phyloP scores from a whole-genome alignment of 371 early-diverging fungal species.

The Syncephalis plumigaleata region DNA sequence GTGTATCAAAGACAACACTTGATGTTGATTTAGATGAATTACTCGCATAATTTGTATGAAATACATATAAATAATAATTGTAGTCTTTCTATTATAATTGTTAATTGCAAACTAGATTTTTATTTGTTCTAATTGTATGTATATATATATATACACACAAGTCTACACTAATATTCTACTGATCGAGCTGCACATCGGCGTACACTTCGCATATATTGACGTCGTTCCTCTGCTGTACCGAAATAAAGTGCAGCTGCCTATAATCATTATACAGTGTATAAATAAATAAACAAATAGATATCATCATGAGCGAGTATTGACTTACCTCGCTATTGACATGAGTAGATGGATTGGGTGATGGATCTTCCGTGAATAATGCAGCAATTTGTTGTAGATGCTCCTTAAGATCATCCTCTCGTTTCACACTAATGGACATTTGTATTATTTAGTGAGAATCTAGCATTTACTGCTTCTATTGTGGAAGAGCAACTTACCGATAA shows the following conservation, averaged over 20 bases:
- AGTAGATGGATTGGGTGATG: slow-evolving; percentile 22
- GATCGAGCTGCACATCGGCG: slow-evolving; percentile 29
- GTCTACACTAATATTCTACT: slow-evolving; percentile 23
- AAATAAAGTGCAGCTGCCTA: slow-evolving; percentile 25
- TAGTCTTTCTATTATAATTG: too few species aligned
- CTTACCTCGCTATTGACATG: slow-evolving; percentile 23
- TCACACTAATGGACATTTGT: slow-evolving; percentile 6
- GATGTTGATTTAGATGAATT: too few species aligned
- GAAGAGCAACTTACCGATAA: slow-evolving; percentile 10
- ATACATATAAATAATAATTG: too few species aligned
- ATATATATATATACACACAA: too few species aligned
- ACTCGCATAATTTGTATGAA: too few species aligned
- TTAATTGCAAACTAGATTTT: too few species aligned
- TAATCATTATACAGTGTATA: too few species aligned
- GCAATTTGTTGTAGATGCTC: slow-evolving; percentile 15
- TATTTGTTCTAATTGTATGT: slow-evolving; percentile 4
- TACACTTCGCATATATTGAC: slow-evolving; percentile 25
- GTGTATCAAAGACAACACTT: too few species aligned
- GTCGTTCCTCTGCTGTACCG: slow-evolving; percentile 21
- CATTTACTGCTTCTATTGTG: too few species aligned
- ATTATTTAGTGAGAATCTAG: too few species aligned
- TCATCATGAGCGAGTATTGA: neutral
- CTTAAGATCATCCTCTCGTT: slow-evolving; percentile 18
- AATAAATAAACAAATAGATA: too few species aligned
- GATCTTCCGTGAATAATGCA: slow-evolving; percentile 16